Evolutionary conservation across 495 filamentous ascomycete species (phyloP).

Genomic region (Lasiosphaeriaceae sp.): DNA sequence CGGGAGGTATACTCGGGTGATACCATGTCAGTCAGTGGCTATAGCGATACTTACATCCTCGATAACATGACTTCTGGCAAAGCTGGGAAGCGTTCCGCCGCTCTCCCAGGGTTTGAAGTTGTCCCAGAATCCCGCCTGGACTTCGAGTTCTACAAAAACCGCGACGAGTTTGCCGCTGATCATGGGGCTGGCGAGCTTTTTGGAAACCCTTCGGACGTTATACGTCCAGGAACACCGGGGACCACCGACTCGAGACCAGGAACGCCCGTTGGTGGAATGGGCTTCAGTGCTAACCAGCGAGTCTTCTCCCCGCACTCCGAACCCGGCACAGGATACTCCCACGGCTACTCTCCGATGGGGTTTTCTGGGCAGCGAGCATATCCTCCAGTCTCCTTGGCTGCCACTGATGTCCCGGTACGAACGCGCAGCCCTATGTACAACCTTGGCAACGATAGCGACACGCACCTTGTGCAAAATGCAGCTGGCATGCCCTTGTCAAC

Average conservation of each 20-base stretch:
- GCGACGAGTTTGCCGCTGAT: constrained; percentile 82
- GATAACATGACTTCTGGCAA: constrained; percentile 73
- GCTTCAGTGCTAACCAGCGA: constrained; percentile 19
- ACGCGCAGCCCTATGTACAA: constrained; percentile 36
- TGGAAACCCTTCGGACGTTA: constrained; percentile 61
- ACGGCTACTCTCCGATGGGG: constrained; percentile 12
- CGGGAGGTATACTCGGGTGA: constrained; percentile 48
- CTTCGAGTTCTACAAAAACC: constrained; percentile 86
- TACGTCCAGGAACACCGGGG: constrained; percentile 64
- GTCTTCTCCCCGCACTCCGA: constrained; percentile 18
- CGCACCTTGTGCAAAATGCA: constrained; percentile 40
- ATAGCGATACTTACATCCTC: constrained; percentile 68
- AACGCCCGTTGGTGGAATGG: constrained; percentile 39
- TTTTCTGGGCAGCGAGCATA: constrained; percentile 12
- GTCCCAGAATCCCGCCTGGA: constrained; percentile 88
- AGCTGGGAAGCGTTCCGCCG: constrained; percentile 60
- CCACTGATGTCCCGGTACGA: constrained; percentile 15
- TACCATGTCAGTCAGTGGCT: constrained; percentile 55
- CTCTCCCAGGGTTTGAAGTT: constrained; percentile 70
- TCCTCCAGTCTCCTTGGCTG: constrained; percentile 9
- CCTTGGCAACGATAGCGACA: constrained; percentile 41
- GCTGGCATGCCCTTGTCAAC: constrained; percentile 36
- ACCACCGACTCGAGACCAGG: constrained; percentile 41
- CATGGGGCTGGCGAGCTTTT: constrained; percentile 76
- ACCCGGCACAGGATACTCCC: constrained; percentile 17